Conservation (phyloP, 257 asterid genomes). For the Anisodus tanguticus region DNA sequence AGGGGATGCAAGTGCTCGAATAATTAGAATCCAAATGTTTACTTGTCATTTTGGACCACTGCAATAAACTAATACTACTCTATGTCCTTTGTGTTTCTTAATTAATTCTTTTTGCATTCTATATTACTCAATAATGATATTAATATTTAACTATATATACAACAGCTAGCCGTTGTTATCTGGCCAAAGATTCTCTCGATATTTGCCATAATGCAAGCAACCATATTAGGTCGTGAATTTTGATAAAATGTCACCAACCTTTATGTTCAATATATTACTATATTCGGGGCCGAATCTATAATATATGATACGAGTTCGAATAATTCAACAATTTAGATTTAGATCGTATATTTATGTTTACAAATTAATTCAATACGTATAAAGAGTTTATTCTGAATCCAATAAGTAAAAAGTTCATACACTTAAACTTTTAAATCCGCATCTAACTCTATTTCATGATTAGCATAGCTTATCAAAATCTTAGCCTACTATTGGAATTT, state of each 20-base stretch:
- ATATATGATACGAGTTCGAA: background rate
- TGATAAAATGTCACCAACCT: background rate
- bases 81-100: background rate
- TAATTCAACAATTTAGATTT: background rate
- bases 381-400: background rate
- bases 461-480: background rate
- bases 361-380: too few relatives aligned
- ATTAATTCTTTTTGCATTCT: background rate
- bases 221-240: background rate
- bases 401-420: too few relatives aligned
- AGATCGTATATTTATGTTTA: too few relatives aligned
- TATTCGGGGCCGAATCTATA: rapidly evolving
- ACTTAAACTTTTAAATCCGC: too few relatives aligned
- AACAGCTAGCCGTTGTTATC: background rate
- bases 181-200: background rate
- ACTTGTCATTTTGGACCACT: background rate
- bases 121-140: background rate
- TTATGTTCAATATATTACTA: background rate
- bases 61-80: background rate
- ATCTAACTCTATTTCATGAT: background rate
- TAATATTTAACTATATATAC: background rate
- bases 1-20: background rate
- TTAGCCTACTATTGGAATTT: background rate
- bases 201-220: background rate
- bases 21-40: background rate